A percentile compares a stretch with the other conserved stretches of the same genome.
Evolutionary conservation across 495 filamentous ascomycete genomes (phyloP).

Genomic region (Corynascus novoguineensis): DNA sequence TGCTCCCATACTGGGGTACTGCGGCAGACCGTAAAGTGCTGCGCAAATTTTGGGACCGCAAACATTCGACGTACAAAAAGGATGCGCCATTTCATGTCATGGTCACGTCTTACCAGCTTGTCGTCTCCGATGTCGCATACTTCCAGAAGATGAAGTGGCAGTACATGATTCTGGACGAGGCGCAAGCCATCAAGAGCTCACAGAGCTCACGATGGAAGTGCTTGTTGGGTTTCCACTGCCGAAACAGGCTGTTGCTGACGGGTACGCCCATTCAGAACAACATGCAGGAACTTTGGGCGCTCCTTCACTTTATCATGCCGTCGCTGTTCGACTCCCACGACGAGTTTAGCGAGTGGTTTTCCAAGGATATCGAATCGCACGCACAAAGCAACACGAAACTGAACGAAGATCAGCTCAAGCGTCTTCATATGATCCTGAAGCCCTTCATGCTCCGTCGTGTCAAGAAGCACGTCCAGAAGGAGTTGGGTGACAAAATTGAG

Average conservation of each 20-base stretch:
- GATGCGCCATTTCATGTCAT: constrained; percentile 93
- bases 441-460: constrained; percentile 99
- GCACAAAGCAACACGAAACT: constrained; percentile 98
- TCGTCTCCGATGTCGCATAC: constrained; percentile 90
- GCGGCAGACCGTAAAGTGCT: constrained; percentile 93
- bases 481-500: constrained; percentile 98
- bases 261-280: constrained; percentile 99
- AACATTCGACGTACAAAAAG: constrained; percentile 88
- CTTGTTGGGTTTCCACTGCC: constrained; percentile 87
- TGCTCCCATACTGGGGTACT: constrained; percentile 94
- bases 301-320: constrained; percentile 99
- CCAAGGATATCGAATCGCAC: constrained; percentile 97
- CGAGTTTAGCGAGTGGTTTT: constrained; percentile 99
- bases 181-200: constrained; percentile 98
- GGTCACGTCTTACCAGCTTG: constrained; percentile 94
- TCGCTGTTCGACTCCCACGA: constrained; percentile 97
- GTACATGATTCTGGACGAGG: constrained; percentile 99
- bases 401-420: constrained; percentile 93
- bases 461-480: constrained; percentile 98
- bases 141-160: constrained; percentile 99
- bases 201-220: constrained; percentile 95
- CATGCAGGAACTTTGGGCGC: constrained; percentile 98
- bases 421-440: constrained; percentile 97
- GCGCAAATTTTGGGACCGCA: constrained; percentile 98
- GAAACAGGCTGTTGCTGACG: constrained; percentile 89